These are phyloP conservation scores for Ephemerocybe angulata DNA, from an alignment of 768 basidiomycete genomes.

Conservation along the genomic window DNA sequence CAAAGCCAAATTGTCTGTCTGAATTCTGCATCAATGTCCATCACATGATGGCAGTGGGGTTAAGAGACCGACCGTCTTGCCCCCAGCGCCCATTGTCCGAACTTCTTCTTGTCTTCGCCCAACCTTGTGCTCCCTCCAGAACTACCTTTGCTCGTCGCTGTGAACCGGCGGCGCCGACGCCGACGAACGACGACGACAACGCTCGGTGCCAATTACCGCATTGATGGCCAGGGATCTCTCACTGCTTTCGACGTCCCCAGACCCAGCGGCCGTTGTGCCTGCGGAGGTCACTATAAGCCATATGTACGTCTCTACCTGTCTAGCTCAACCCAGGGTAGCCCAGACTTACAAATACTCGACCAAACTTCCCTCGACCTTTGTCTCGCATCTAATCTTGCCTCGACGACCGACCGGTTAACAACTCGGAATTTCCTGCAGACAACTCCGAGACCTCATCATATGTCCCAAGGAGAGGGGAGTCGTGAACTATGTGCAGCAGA, in stretches of 20 bases:
- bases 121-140: neutral
- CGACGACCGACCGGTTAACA: neutral
- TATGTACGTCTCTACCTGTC: constrained; percentile 41
- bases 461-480: constrained; percentile 66
- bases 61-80: neutral
- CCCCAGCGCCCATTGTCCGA: neutral
- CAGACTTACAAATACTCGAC: neutral
- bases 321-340: neutral
- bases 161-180: neutral
- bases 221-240: constrained; percentile 49
- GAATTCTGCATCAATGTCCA: neutral
- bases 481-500: constrained; percentile 54
- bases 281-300: constrained; percentile 54
- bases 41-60: constrained; percentile 6
- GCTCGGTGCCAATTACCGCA: neutral
- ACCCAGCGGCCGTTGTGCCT: constrained; percentile 38
- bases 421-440: constrained; percentile 35
- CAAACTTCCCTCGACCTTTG: neutral
- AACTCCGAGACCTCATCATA: constrained; percentile 72
- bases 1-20: neutral
- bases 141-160: neutral
- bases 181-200: constrained; percentile 1
- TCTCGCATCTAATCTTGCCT: neutral
- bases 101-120: neutral
- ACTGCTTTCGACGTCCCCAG: constrained; percentile 35